These are phyloP conservation scores for Debaryomyces coudertii DNA, from an alignment of 1,139 yeast species.

Conservation along the genomic window DNA sequence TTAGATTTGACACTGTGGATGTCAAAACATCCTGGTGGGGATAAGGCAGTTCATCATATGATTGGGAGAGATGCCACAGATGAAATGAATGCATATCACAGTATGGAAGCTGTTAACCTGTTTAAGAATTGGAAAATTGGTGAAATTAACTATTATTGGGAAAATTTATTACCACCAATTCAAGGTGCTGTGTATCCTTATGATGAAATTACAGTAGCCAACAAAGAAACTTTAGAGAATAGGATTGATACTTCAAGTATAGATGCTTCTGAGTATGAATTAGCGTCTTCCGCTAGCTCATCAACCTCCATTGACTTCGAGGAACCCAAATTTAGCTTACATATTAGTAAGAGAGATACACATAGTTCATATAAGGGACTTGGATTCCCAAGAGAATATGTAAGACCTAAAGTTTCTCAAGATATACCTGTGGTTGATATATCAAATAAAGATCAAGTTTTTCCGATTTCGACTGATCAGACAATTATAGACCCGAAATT, in stretches of 20 bases:
- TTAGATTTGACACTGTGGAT: slow-evolving; percentile 74
- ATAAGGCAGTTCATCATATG: slow-evolving; percentile 79
- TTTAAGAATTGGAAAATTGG: slow-evolving; percentile 69
- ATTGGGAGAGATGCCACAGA: slow-evolving; percentile 90
- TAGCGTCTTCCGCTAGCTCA: slow-evolving; percentile 19
- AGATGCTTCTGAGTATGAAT: slow-evolving; percentile 19
- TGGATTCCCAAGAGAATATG: slow-evolving; percentile 44
- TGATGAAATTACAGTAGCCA: background rate
- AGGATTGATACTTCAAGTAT: slow-evolving; percentile 22
- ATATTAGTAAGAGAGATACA: slow-evolving; percentile 9
- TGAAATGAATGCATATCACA: slow-evolving; percentile 84
- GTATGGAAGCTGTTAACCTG: slow-evolving; percentile 53
- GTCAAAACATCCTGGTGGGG: slow-evolving; percentile 84
- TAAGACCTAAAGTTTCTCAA: slow-evolving; percentile 56
- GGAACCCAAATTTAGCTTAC: background rate
- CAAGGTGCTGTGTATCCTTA: slow-evolving; percentile 68
- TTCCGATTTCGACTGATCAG: slow-evolving; percentile 35
- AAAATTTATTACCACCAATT: slow-evolving; percentile 80
- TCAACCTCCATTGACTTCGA: slow-evolving; percentile 9
- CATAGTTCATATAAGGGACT: slow-evolving; percentile 16
- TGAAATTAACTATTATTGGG: slow-evolving; percentile 63
- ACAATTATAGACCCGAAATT: slow-evolving; percentile 58
- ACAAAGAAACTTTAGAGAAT: slow-evolving; percentile 16
- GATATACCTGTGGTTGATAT: slow-evolving; percentile 38
- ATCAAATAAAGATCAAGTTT: slow-evolving; percentile 38